phyloP scores from a whole-genome alignment of 1,284 basidiomycete species.

The Phylloboletellus chloephorus region DNA sequence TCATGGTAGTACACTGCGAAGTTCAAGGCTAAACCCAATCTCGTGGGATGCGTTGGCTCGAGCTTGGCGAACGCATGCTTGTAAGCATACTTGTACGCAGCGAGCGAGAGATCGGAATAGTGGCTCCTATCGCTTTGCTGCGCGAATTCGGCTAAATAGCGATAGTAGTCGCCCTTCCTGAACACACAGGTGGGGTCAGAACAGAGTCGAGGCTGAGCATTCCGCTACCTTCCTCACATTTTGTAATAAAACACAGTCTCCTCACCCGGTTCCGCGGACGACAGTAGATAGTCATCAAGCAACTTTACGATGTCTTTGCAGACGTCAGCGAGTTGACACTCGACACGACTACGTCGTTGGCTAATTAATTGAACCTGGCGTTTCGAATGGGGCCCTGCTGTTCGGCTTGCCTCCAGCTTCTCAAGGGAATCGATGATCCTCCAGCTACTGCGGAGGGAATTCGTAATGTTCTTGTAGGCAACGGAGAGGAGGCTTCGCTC shows the following conservation, averaged over 20 bases:
- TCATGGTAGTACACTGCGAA: constrained; percentile 98
- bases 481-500: constrained; percentile 67
- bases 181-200: constrained; percentile 10
- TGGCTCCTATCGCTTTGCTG: constrained; percentile 43
- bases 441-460: constrained; percentile 57
- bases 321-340: constrained; percentile 48
- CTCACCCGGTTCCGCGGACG: constrained; percentile 52
- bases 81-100: constrained; percentile 64
- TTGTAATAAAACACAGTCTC: constrained; percentile 67
- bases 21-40: constrained; percentile 90
- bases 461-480: constrained; percentile 66
- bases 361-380: constrained; percentile 47
- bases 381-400: constrained; percentile 24
- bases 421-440: constrained; percentile 53
- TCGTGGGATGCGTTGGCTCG: constrained; percentile 59
- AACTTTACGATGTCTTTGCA: constrained; percentile 57
- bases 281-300: constrained; percentile 49
- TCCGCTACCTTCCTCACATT: constrained; percentile 40
- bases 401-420: constrained; percentile 40
- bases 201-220: constrained; percentile 3
- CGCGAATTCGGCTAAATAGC: constrained; percentile 62
- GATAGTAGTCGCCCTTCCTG: constrained; percentile 68
- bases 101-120: constrained; percentile 50
- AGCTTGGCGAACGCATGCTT: constrained; percentile 55
- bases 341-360: constrained; percentile 49